Percentiles rank a stretch among this genome's conserved stretches.
Conservation (phyloP, 257 asterid species). For the Orobanche coerulescens region DNA sequence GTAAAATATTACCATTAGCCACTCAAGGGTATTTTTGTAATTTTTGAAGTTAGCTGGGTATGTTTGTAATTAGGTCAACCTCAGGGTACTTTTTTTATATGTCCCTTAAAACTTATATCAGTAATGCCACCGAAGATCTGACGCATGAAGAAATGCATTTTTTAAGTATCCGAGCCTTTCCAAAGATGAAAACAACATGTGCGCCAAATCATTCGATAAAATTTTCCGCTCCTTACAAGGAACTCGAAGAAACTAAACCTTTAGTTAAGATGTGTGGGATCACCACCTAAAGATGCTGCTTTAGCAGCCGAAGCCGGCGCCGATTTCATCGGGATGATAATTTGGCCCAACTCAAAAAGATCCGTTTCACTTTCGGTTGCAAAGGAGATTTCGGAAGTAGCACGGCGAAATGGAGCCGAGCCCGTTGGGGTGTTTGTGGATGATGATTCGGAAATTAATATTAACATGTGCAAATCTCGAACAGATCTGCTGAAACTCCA, state of each 20-base stretch:
- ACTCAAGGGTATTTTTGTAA: no score
- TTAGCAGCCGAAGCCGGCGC: constrained; percentile 96
- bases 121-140: constrained; percentile 31
- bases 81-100: no score
- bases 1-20: no score
- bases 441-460: constrained; percentile 74
- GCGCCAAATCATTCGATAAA: constrained; percentile 25
- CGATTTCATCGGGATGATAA: constrained; percentile 80
- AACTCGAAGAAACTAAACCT: constrained; percentile 33
- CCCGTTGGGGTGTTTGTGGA: constrained; percentile 95
- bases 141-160: constrained; percentile 24
- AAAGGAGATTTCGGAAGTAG: constrained; percentile 75
- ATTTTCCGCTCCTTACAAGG: constrained; percentile 25
- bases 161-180: constrained; percentile 16
- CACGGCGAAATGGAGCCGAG: constrained; percentile 61
- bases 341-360: constrained; percentile 90
- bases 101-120: no score
- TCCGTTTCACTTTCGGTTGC: constrained; percentile 68
- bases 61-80: no score
- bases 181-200: constrained; percentile 28
- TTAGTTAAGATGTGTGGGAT: constrained; percentile 92
- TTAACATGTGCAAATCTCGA: no score
- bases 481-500: no score
- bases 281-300: constrained; percentile 83
- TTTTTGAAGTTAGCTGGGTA: no score